phyloP scores from a whole-genome alignment of 2,329 filamentous ascomycete species.

The Stromatinia cepivora region DNA sequence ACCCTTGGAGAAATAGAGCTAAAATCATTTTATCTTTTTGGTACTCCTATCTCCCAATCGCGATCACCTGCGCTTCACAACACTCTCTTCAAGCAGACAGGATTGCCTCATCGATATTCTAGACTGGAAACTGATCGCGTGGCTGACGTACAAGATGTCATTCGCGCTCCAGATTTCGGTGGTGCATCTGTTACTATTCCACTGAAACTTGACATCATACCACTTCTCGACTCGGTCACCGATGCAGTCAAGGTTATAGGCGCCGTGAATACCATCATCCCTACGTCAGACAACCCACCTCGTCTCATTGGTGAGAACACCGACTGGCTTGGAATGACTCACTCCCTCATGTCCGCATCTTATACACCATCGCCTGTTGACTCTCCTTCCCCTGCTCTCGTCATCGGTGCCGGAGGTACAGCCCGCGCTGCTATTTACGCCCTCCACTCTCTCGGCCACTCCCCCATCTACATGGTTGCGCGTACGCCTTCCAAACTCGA shows the following conservation, averaged over 20 bases:
- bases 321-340: constrained; percentile 90
- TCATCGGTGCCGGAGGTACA: constrained; percentile 90
- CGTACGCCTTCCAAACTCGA: constrained; percentile 69
- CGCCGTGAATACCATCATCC: constrained; percentile 91
- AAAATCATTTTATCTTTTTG: constrained; percentile 83
- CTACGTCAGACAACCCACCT: constrained; percentile 45
- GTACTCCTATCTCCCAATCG: constrained; percentile 78
- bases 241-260: constrained; percentile 80
- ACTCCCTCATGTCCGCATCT: constrained; percentile 55
- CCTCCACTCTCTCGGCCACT: constrained; percentile 78
- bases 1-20: constrained; percentile 76
- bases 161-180: constrained; percentile 75
- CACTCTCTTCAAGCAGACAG: constrained; percentile 70
- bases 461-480: constrained; percentile 83
- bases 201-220: constrained; percentile 85
- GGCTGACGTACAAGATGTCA: constrained; percentile 60
- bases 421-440: constrained; percentile 89
- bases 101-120: constrained; percentile 82
- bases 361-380: constrained; percentile 37
- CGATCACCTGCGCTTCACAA: constrained; percentile 91
- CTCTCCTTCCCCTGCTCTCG: constrained; percentile 61
- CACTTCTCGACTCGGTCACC: constrained; percentile 75
- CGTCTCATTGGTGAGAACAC: constrained; percentile 86
- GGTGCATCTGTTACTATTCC: constrained; percentile 96
- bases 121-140: constrained; percentile 71